Percentiles rank a stretch among this genome's conserved stretches.
These are phyloP conservation scores for Luffa aegyptiaca DNA, from an alignment of 306 rosid genomes.

Conservation along the genomic window DNA sequence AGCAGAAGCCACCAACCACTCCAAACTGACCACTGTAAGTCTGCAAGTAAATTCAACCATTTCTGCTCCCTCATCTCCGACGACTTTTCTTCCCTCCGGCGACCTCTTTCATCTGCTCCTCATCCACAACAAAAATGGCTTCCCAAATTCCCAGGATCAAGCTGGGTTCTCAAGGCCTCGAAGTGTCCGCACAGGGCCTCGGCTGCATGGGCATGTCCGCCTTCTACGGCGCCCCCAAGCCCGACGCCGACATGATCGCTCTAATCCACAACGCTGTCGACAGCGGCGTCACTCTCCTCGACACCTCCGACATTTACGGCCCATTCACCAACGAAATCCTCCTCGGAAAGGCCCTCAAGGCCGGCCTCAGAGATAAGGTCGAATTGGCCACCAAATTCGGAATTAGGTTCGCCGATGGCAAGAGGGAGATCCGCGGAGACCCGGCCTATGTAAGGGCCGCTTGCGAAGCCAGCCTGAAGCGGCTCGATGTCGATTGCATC, in stretches of 20 bases:
- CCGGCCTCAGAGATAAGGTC: conserved; percentile 30
- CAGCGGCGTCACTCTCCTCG: conserved; percentile 54
- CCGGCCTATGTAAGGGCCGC: conserved; percentile 50
- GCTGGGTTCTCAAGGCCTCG: conserved; percentile 56
- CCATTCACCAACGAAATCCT: conserved; percentile 46
- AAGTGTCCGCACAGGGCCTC: conserved; percentile 52
- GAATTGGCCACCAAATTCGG: conserved; percentile 46
- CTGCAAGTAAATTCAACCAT: no score
- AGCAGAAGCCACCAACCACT: no score
- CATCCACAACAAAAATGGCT: conserved; percentile 15
- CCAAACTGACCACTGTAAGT: no score
- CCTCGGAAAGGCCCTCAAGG: conserved; percentile 25
- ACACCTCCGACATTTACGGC: conserved; percentile 57
- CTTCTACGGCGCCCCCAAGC: conserved; percentile 4
- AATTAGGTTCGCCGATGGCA: background rate
- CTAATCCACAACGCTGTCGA: conserved; percentile 55
- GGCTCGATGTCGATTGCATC: conserved; percentile 29
- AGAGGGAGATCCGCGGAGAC: conserved; percentile 33
- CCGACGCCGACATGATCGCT: conserved; percentile 15
- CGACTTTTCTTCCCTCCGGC: background rate
- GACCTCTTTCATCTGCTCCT: background rate
- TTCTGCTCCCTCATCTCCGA: no score
- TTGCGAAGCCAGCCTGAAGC: conserved; percentile 46
- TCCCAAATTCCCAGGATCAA: conserved; percentile 34
- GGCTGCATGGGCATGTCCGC: conserved; percentile 77